Evolutionary conservation across 2,329 filamentous ascomycete species (phyloP), one percentile per base, ranked within the genome.

Genomic region (Xylariales sp.): DNA sequence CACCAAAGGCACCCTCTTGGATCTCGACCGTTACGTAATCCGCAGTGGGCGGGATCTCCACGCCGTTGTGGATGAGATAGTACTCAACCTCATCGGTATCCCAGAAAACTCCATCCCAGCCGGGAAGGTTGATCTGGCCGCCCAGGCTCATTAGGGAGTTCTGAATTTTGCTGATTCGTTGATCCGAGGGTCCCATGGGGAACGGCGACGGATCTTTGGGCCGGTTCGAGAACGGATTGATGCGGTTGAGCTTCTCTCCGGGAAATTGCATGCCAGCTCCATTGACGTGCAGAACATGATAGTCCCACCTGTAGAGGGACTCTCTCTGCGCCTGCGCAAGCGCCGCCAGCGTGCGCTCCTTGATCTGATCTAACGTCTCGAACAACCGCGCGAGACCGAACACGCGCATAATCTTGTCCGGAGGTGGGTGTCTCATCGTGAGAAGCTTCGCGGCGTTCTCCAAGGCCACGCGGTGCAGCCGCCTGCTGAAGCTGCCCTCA

Each of bases 71-170:
- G 28, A 72, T 72, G 3, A 94, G 63, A 53, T 89, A 93, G 11
- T 76, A 70, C 57, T 93, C 84, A 0, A 89, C 81, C 55, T 93
- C 88, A 42, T 86, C 74, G 0, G 80, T 65, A 52, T 93, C 86
- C 48, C 85, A 86, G 68, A 87, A 93, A 35, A 86, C 77, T 5
- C 85, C 85, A 42, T 84, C 75, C 43, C 82, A 85, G 0, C 78
- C 83, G 1, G 74, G 70, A 6, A 81, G 57, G 27, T 69, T 70
- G 45, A 76, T 70, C 15, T 63, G 63, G 47, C 84, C 66, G 13
- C 68, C 64, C 11, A 59, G 52, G 25, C 69, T 63, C 6, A 81
- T 48, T 15, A 61, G 49, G 5, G 62, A 55, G 18, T 74, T 69
- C 14, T 65, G 59, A 2, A 65, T 56, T 1, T 61, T 48, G 20